Base-by-base conservation (phyloP, 257 asterid genomes). In the Coffea eugenioides region DNA sequence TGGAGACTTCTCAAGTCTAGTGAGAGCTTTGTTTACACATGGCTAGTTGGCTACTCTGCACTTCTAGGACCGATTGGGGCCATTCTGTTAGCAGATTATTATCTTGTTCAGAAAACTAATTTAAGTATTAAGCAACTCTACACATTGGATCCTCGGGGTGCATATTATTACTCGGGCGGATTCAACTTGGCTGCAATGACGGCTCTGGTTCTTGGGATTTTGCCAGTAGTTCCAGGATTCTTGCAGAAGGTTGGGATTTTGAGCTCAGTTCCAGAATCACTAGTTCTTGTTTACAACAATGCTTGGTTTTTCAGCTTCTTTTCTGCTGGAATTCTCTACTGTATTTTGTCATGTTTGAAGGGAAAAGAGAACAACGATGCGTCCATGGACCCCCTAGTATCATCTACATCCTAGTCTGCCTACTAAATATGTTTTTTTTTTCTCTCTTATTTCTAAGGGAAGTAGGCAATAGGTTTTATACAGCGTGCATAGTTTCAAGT, bases 221-320 rank as follows among this genome's bases (percentile, higher is more conserved):
- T 92, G 86, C 99, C 97, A 13, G 99, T 95, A 74, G 78, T 95
- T 76, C 99, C 99, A 4, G 99, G 99, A 4, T 93, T 95, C 64
- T 75, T 95, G 88, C 83, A 88, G 3, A 95, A 92, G 74, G 82
- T 95, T 80, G 97, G 96, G 69, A n/a, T 87, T 71, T 69, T 95
- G 89, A 73, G 81, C 25, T 77, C 83, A 0, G 85, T 89, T 14
- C 85, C 92, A 5, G 79, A 65, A 18, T 18, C 62, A 20, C 84
- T 88, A 49, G 49, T 8, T 0, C 69, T 85, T 5, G 83, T 91
- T 36, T 95, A 95, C 78, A 84, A 93, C 31, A 95, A 95, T 85
- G 96, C 97, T 59, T 95, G 99, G 99, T 90, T 95, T 82, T 84
- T 92, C 79, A 88, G 94, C 84, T 93, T 93, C 90, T 91, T 95